Conservation (phyloP, 2,329 filamentous ascomycete species). For the Aspergillus chevalieri region DNA sequence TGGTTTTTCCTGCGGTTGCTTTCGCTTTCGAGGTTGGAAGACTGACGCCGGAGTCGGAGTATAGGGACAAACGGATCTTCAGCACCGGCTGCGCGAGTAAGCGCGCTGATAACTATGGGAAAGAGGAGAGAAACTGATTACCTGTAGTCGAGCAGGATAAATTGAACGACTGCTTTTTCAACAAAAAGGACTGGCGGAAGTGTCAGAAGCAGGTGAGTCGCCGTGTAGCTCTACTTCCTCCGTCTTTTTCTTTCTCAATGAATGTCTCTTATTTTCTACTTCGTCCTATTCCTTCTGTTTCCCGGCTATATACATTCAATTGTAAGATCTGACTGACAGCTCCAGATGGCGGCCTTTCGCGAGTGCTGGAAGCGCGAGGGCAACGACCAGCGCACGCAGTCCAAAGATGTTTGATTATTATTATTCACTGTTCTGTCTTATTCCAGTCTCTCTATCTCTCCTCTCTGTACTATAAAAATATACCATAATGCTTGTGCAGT, state of each 20-base stretch:
- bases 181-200: constrained; percentile 90
- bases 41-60: constrained; percentile 17
- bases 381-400: constrained; percentile 75
- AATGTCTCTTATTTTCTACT: neutral
- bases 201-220: constrained; percentile 77
- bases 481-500: neutral
- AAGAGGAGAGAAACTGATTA: neutral
- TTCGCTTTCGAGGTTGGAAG: constrained; percentile 3
- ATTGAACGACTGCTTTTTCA: constrained; percentile 92
- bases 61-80: constrained; percentile 94
- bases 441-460: neutral
- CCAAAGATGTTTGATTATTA: constrained; percentile 57
- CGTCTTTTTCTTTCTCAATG: neutral
- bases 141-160: constrained; percentile 72
- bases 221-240: neutral
- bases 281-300: neutral
- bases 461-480: constrained; percentile 6
- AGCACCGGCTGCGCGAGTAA: constrained; percentile 89
- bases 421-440: neutral
- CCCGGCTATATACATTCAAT: neutral
- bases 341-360: constrained; percentile 81
- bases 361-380: constrained; percentile 87
- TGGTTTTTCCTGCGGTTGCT: constrained; percentile 21
- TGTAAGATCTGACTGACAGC: neutral
- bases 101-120: constrained; percentile 8